Evolutionary conservation across 768 basidiomycete genomes (phyloP), one percentile per base, ranked within the genome.

Genomic region (Peribolospora kevripleyi): DNA sequence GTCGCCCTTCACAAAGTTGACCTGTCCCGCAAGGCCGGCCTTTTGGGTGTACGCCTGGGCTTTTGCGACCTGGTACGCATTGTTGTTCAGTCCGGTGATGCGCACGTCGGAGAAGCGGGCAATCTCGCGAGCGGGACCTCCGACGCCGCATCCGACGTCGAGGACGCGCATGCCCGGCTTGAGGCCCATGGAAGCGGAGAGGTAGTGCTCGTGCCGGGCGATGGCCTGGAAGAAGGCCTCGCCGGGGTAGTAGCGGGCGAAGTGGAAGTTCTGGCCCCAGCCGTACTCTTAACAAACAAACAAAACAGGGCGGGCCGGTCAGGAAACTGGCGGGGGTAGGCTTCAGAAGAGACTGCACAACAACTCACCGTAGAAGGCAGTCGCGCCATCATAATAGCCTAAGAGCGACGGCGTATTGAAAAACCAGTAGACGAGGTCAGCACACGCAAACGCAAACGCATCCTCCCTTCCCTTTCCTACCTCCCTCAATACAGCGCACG

Each of bases 81-180:
- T 97, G 75, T 91, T 95, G 73, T 93, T 95, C 40, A 61, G 11
- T 46, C 90, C 90, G 60, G 83, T 71, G 59, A 95, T 79, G 54
- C 78, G 71, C 42, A 75, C 81, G 65, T 93, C 90, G 6, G 84
- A 71, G 70, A 97, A 98, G 48, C 76, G 76, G 4, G 87, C 84
- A 63, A 98, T 98, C 67, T 88, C 84, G 50, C 91, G 77, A 7
- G 93, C 93, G 36, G 93, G 93, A 0, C 93, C 93, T 50, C 93
- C 93, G 54, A 98, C 82, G 11, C 93, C 93, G 67, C 93, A 97
- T 3, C 93, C 93, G 57, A 98, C 90, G 65, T 98, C 93, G 57
- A 98, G 80, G 46, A 98, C 90, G 42, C 81, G 78, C 88, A 93
- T 93, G 47, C 87, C 85, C 0, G 87, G 77, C 52, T 76, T 76